Conservation (phyloP, 1,284 basidiomycete genomes). For the Boletus mariae region DNA sequence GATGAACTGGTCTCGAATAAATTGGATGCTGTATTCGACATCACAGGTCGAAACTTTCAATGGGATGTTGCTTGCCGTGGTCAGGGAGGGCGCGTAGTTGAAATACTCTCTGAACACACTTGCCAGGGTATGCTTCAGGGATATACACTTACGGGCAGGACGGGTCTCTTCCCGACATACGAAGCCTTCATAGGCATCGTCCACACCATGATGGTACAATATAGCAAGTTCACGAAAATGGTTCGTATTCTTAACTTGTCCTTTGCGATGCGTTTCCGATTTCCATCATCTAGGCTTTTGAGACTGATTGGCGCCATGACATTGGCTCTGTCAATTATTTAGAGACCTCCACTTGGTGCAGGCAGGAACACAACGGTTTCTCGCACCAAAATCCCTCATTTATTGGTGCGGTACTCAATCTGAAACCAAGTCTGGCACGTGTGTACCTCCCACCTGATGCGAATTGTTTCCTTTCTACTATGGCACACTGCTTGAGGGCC, state of each 20-base stretch:
- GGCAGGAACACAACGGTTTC: constrained; percentile 78
- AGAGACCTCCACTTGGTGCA: constrained; percentile 83
- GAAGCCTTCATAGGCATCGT: constrained; percentile 83
- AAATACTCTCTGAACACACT: constrained; percentile 87
- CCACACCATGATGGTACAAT: constrained; percentile 81
- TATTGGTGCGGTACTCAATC: constrained; percentile 76
- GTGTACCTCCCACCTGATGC: constrained; percentile 91
- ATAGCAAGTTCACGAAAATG: constrained; percentile 84
- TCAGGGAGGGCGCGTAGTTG: constrained; percentile 75
- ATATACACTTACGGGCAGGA: constrained; percentile 79
- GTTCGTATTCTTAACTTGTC: constrained; percentile 26
- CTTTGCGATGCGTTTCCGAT: not conserved
- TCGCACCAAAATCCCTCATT: constrained; percentile 87
- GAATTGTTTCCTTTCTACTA: constrained; percentile 77
- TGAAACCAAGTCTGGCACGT: constrained; percentile 72
- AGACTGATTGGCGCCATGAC: constrained; percentile 73
- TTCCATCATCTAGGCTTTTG: constrained; percentile 41
- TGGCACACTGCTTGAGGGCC: constrained; percentile 78
- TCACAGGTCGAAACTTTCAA: constrained; percentile 73
- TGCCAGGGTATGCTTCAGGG: constrained; percentile 87
- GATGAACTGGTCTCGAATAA: constrained; percentile 91
- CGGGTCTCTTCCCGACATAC: constrained; percentile 84
- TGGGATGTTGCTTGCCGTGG: constrained; percentile 67
- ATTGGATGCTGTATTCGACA: constrained; percentile 71
- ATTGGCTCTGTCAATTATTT: constrained; percentile 80